Evolutionary conservation across 805 yeast genomes (phyloP).

Genomic region (Ogataea nitratoaversa): DNA sequence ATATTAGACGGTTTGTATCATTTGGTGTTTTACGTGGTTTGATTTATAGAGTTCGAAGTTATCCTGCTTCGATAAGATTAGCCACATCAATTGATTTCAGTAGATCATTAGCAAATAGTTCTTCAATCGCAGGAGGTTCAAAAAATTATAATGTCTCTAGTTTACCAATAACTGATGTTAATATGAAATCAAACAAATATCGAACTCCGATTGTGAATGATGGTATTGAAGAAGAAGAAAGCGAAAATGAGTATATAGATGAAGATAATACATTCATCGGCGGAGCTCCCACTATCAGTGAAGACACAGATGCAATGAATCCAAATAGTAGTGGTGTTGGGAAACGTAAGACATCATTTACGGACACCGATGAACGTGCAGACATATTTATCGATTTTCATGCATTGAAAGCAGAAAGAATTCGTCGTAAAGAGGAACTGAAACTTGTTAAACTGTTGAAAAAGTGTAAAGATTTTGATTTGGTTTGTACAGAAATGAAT

Average conservation of each 20-base stretch:
- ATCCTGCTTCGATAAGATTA: conserved; percentile 53
- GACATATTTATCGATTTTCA: conserved; percentile 21
- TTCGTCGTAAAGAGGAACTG: conserved; percentile 28
- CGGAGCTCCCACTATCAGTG: no score
- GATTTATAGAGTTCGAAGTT: conserved; percentile 74
- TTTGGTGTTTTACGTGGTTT: conserved; percentile 83
- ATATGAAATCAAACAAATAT: conserved; percentile 6
- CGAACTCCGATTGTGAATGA: no score
- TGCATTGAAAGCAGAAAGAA: conserved; percentile 19
- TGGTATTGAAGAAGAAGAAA: background rate
- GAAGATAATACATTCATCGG: no score
- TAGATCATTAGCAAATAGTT: background rate
- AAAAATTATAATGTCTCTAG: conserved; percentile 16
- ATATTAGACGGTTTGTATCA: conserved; percentile 76
- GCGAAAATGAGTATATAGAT: background rate
- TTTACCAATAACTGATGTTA: conserved; percentile 16
- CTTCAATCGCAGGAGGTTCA: background rate
- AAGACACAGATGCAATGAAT: background rate
- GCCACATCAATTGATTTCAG: conserved; percentile 33
- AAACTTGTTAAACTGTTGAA: conserved; percentile 42
- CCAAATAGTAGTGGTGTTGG: background rate
- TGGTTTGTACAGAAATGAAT: conserved; percentile 66
- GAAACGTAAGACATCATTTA: background rate
- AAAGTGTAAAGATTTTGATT: conserved; percentile 54
- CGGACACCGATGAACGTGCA: conserved; percentile 13